A percentile compares a stretch with the other conserved stretches of the same genome.
These are phyloP conservation scores for Berberis thunbergii DNA, from an alignment of 164 flowering plant species.

Conservation along the genomic window DNA sequence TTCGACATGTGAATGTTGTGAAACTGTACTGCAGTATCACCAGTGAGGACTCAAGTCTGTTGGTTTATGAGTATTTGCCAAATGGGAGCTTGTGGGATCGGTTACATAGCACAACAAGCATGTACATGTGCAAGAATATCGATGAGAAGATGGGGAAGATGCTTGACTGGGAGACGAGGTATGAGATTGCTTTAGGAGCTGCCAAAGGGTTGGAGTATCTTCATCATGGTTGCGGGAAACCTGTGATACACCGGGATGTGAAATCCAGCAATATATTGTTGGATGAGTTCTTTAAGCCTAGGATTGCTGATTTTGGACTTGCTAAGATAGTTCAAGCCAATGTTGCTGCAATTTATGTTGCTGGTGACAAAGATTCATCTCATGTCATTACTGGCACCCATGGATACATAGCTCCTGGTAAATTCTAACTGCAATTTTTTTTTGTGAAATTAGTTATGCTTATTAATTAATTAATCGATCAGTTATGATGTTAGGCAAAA, in stretches of 20 bases:
- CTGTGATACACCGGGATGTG: constrained; percentile 69
- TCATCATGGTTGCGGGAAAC: constrained; percentile 55
- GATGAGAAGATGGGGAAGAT: constrained; percentile 4
- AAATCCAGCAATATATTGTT: constrained; percentile 75
- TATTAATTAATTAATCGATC: neutral
- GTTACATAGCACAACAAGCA: constrained; percentile 24
- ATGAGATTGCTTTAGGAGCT: constrained; percentile 61
- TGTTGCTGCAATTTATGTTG: constrained; percentile 9
- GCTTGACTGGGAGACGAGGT: constrained; percentile 53
- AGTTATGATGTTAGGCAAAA: neutral
- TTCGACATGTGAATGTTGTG: constrained; percentile 77
- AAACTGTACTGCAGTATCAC: constrained; percentile 66
- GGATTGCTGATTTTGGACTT: constrained; percentile 77
- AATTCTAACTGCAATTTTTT: neutral
- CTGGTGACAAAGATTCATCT: constrained; percentile 20
- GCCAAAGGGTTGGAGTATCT: constrained; percentile 72
- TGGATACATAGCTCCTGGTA: constrained; percentile 82
- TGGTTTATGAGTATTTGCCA: constrained; percentile 69
- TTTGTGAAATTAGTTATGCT: neutral
- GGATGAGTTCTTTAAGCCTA: constrained; percentile 64
- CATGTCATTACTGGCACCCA: constrained; percentile 49
- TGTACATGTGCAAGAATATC: neutral
- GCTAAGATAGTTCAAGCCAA: constrained; percentile 57
- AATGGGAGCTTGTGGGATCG: constrained; percentile 78
- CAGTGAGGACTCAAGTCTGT: constrained; percentile 51